Evolutionary conservation across 805 yeast genomes (phyloP).

Genomic region (Suhomyces prunicola): DNA sequence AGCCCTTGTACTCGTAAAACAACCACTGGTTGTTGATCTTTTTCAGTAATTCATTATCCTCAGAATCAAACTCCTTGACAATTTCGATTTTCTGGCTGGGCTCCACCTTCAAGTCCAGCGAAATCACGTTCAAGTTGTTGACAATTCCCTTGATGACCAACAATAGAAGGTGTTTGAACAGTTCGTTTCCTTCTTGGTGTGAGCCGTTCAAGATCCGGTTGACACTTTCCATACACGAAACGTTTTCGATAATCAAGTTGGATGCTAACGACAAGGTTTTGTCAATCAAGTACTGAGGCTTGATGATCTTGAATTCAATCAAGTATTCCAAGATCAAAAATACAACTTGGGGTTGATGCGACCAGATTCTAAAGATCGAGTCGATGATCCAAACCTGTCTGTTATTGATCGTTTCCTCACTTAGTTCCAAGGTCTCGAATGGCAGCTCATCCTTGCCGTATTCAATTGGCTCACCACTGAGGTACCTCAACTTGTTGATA

Average conservation of each 20-base stretch:
- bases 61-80: slow-evolving; percentile 24
- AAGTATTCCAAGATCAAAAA: slow-evolving; percentile 42
- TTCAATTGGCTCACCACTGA: slow-evolving; percentile 31
- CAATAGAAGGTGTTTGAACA: slow-evolving; percentile 17
- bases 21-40: slow-evolving; percentile 40
- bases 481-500: slow-evolving; percentile 35
- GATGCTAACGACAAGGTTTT: slow-evolving; percentile 23
- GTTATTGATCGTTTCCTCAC: slow-evolving; percentile 20
- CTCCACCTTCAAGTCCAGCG: slow-evolving; percentile 12
- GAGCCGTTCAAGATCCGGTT: slow-evolving; percentile 29
- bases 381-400: slow-evolving; percentile 39
- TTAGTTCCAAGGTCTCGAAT: slow-evolving; percentile 26
- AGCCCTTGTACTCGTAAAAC: slow-evolving; percentile 40
- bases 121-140: slow-evolving; percentile 27
- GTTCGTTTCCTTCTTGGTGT: slow-evolving; percentile 4
- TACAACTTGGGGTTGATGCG: slow-evolving; percentile 44
- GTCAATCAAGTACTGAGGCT: slow-evolving; percentile 25
- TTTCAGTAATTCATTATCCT: slow-evolving; percentile 19
- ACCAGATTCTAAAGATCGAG: slow-evolving; percentile 41
- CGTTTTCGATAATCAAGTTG: slow-evolving; percentile 38
- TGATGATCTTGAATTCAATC: slow-evolving; percentile 36
- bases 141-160: slow-evolving; percentile 25
- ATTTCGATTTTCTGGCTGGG: slow-evolving; percentile 21
- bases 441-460: slow-evolving; percentile 31
- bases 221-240: slow-evolving; percentile 43